Base-by-base conservation (phyloP, 73 alveolate species). In the Paramecium octaurelia region DNA sequence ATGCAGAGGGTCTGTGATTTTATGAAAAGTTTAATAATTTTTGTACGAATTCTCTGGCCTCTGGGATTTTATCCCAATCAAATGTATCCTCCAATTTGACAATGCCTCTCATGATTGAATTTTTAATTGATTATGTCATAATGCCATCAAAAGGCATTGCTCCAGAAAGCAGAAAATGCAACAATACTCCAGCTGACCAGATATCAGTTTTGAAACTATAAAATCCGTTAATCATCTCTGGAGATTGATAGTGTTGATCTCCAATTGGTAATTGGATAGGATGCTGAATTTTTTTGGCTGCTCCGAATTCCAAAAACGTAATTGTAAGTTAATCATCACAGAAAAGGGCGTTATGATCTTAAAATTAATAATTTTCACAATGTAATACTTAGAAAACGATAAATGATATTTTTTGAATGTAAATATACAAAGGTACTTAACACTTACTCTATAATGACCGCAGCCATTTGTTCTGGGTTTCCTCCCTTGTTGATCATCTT, bases 1-100 rank as follows among this genome's bases (percentile, higher is more conserved):
- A 94, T 0, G 99, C 99, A 20, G 95, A 84, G 20, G 92, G 92
- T 91, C 99, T 94, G 64, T 94, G 92, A 2, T 92, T 57, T 11
- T 96, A 95, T 58, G 84, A 80, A 40, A 88, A 94, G 64, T 92
- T 95, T 86, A 96, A 64, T 86, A 96, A 73, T 68, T 92, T 94
- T 58, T 86, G 86, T 18, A 96, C 77, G 92, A 96, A 86, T 76
- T 93, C 95, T 86, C 92, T 92, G 31, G 96, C 96, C 77, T 94
- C 93, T 8, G 95, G 94, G 8, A 96, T 92, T 54, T 94, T 95
- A 93, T 94, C 96, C 98, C 97, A 95, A 70, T 94, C 99, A 38
- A 46, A 40, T 2, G 94, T 48, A 29, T 84, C 87, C 10, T 90
- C 92, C 29, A 91, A 87, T 29, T 80, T 84, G 68, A 91, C 9